Percentiles rank a stretch among this genome's conserved stretches.
phyloP scores from a whole-genome alignment of 306 rosid genomes.

The Clitoria ternatea region DNA sequence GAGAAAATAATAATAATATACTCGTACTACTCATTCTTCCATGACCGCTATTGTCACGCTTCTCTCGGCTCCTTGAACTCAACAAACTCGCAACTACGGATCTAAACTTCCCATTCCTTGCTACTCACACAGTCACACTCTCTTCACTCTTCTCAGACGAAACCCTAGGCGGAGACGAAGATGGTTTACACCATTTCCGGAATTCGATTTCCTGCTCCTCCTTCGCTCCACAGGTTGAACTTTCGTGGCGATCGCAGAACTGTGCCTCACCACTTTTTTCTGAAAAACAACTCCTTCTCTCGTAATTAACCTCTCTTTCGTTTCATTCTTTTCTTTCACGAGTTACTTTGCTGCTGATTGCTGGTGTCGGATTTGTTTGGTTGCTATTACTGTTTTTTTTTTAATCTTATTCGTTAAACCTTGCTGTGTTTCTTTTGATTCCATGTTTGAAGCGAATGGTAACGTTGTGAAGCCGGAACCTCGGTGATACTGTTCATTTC shows the following conservation, averaged over 20 bases:
- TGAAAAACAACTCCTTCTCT: constrained; percentile 38
- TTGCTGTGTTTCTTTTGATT: constrained; percentile 5
- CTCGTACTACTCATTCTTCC: not conserved
- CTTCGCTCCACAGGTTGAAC: constrained; percentile 35
- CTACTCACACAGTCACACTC: not conserved
- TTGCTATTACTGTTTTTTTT: not conserved
- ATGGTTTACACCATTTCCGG: constrained; percentile 83
- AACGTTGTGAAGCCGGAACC: not conserved
- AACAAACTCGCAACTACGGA: not conserved
- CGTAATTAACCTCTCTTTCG: constrained; percentile 36
- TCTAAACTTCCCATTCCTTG: not conserved
- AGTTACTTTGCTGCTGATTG: constrained; percentile 1
- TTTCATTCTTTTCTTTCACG: not conserved
- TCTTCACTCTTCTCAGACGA: not conserved
- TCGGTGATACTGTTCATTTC: not conserved
- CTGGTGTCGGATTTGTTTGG: constrained; percentile 8
- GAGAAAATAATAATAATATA: not conserved
- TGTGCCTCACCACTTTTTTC: constrained; percentile 32
- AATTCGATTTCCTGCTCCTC: constrained; percentile 57
- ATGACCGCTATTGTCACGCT: constrained; percentile 24
- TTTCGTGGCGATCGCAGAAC: constrained; percentile 42
- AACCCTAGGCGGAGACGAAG: constrained; percentile 3
- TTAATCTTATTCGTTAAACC: not conserved
- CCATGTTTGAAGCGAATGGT: not conserved
- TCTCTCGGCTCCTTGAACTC: constrained; percentile 39